Percentiles rank a stretch among this genome's conserved stretches.
phyloP scores from a whole-genome alignment of 2,329 filamentous ascomycete genomes.

The Tympanopsis confertula region DNA sequence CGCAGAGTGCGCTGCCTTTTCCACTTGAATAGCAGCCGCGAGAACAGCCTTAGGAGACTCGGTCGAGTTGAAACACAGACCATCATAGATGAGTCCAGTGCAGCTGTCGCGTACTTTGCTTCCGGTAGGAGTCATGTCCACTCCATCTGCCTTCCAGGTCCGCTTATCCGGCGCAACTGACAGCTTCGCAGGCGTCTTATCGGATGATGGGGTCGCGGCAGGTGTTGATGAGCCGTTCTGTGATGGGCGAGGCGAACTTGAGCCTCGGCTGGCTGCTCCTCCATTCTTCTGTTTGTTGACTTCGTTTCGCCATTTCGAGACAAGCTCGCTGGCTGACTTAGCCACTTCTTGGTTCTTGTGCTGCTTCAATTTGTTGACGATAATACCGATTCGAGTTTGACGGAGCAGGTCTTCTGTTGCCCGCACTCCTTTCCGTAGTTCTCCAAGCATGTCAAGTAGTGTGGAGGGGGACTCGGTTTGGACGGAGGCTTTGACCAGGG shows the following conservation, averaged over 20 bases:
- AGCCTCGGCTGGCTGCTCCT: neutral
- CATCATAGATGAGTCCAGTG: slow-evolving; percentile 54
- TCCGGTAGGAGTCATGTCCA: slow-evolving; percentile 40
- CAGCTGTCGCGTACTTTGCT: slow-evolving; percentile 44
- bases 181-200: slow-evolving; percentile 30
- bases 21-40: slow-evolving; percentile 38
- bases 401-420: slow-evolving; percentile 51
- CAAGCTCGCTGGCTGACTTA: slow-evolving; percentile 40
- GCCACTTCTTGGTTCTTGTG: slow-evolving; percentile 44
- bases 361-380: slow-evolving; percentile 49
- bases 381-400: slow-evolving; percentile 48
- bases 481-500: slow-evolving; percentile 43
- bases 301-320: slow-evolving; percentile 42
- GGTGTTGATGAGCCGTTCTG: slow-evolving; percentile 29
- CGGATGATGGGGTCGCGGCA: slow-evolving; percentile 24
- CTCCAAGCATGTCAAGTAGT: slow-evolving; percentile 40
- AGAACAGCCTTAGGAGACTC: slow-evolving; percentile 38
- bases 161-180: slow-evolving; percentile 46
- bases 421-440: slow-evolving; percentile 43
- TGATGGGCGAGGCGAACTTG: slow-evolving; percentile 10
- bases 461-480: slow-evolving; percentile 40
- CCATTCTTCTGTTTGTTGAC: slow-evolving; percentile 26
- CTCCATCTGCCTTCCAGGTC: slow-evolving; percentile 43
- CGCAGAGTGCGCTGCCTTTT: slow-evolving; percentile 40
- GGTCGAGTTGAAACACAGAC: slow-evolving; percentile 42